Base-by-base conservation (phyloP, 2,329 filamentous ascomycete species). In the Pseudocercospora crystallina region DNA sequence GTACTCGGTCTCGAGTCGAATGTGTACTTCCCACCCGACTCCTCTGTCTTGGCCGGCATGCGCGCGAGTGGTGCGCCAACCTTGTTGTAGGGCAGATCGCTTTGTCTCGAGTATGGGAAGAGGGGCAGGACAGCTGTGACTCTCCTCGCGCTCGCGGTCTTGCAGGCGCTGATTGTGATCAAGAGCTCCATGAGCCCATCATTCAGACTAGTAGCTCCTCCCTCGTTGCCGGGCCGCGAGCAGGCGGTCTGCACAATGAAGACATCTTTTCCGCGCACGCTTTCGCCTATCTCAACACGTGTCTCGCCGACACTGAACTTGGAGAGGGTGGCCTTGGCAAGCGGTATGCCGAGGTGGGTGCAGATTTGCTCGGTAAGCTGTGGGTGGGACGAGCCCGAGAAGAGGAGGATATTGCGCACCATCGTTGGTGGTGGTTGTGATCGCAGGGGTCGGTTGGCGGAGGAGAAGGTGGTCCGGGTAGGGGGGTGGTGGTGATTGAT, bases 161-260 rank as follows among this genome's bases (percentile, higher is more conserved):
- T 95, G 83, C 94, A 97, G 55, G 94, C 94, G n/a, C 90, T 95
- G 64, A 97, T 92, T 76, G 94, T 96, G 75, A 97, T 96, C 71
- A 95, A 88, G 43, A 97, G 84, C 69, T 99, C 94, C 76, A 99
- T 87, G 59, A 99, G 83, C 74, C 95, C 85, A 74, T 99, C 94
- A 70, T 99, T 99, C 17, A 61, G 44, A 31, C 54, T 59, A 35
- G 51, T 53, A 13, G 51, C 51, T 36, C 51, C 41, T 10, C 43
- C 37, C 17, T 42, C 40, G 26, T 47, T 49, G 14, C 41, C 47
- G 10, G 54, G 42, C 26, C 44, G 43, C 32, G 57, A 59, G 58
- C 58, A 61, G 17, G 58, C 58, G 36, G 90, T 94, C 73, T 97
- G 92, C 65, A 99, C 90, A 69, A 97, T 96, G 76, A 95, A 99